phyloP scores from a whole-genome alignment of 306 rosid genomes.

The Vigna angularis region DNA sequence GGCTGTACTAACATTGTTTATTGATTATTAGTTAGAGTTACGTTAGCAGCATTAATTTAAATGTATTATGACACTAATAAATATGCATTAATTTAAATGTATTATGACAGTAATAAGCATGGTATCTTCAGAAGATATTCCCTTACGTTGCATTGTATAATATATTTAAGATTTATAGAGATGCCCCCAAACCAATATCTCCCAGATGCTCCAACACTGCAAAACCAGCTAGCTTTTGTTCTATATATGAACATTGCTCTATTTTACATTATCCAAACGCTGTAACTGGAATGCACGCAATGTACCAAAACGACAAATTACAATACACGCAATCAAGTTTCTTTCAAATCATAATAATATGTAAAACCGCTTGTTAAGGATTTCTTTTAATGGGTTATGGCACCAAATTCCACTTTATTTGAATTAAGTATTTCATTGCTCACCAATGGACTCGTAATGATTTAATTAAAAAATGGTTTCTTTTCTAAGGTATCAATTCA shows the following conservation, averaged over 20 bases:
- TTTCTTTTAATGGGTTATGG: too few species aligned
- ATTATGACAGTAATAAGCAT: not conserved
- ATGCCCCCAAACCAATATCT: not conserved
- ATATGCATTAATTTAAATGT: not conserved
- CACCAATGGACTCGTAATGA: too few species aligned
- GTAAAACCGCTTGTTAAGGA: too few species aligned
- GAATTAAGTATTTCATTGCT: too few species aligned
- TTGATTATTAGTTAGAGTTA: not conserved
- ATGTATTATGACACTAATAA: not conserved
- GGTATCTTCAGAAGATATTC: conserved; percentile 27
- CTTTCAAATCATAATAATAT: too few species aligned
- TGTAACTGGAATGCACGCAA: too few species aligned
- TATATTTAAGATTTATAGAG: not conserved
- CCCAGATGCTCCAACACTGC: not conserved
- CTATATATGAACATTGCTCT: not conserved
- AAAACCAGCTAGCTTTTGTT: not conserved
- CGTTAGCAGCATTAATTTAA: not conserved
- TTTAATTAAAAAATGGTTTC: too few species aligned
- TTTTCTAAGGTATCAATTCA: too few species aligned
- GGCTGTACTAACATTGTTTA: too few species aligned
- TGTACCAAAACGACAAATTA: too few species aligned
- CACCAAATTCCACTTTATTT: too few species aligned
- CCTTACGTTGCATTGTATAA: not conserved
- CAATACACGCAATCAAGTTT: too few species aligned
- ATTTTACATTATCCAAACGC: not conserved